Evolutionary conservation across 345 rosid species (phyloP).

Genomic region (Anastatica hierochuntica): DNA sequence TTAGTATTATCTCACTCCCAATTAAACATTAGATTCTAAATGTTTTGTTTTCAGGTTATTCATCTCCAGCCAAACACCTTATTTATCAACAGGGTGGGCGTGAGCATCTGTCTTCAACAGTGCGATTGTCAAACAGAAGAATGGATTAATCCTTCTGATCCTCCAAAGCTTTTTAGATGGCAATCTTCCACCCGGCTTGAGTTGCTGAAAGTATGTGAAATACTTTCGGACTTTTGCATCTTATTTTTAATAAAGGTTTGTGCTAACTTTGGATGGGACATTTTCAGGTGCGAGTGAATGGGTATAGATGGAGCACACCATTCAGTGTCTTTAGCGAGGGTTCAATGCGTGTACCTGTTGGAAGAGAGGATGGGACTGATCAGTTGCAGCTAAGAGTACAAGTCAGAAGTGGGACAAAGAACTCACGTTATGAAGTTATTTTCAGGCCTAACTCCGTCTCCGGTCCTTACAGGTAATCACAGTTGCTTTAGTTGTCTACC

Average conservation of each 20-base stretch:
- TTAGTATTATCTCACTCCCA: constrained; percentile 6
- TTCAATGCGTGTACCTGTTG: constrained; percentile 53
- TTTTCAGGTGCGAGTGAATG: constrained; percentile 62
- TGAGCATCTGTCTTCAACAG: constrained; percentile 72
- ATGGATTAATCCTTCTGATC: constrained; percentile 82
- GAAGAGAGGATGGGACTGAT: constrained; percentile 42
- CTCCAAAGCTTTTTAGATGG: constrained; percentile 78
- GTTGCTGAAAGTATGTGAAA: constrained; percentile 56
- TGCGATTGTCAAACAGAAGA: constrained; percentile 64
- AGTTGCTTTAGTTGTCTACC: constrained; percentile 11
- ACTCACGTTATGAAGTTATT: constrained; percentile 82
- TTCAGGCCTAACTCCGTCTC: constrained; percentile 73
- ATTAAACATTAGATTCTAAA: not conserved
- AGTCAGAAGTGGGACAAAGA: constrained; percentile 86
- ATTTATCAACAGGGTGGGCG: constrained; percentile 73
- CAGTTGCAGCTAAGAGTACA: constrained; percentile 58
- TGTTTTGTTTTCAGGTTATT: constrained; percentile 54
- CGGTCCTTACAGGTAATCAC: constrained; percentile 80
- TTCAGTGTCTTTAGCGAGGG: constrained; percentile 80
- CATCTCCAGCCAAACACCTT: constrained; percentile 85
- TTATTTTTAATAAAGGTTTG: not conserved
- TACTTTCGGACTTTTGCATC: not conserved
- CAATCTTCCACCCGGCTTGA: constrained; percentile 55
- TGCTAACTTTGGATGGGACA: constrained; percentile 9
- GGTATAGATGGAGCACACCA: constrained; percentile 81